These are phyloP conservation scores for Erodium maritimum DNA, from an alignment of 345 rosid genomes.

Conservation along the genomic window DNA sequence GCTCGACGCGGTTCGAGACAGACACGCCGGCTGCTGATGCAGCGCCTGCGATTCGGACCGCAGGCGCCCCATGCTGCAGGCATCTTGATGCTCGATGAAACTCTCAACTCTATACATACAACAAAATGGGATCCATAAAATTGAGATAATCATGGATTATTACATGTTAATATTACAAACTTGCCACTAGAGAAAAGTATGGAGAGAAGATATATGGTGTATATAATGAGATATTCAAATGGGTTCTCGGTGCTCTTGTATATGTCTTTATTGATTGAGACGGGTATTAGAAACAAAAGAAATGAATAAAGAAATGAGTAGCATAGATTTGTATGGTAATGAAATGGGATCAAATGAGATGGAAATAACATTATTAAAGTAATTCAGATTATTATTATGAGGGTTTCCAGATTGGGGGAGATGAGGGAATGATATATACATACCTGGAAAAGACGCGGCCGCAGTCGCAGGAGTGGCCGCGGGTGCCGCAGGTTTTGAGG, in stretches of 20 bases:
- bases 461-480: conserved; percentile 97
- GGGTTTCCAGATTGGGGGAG: conserved; percentile 3
- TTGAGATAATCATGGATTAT: too few relatives aligned
- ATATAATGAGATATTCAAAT: background rate
- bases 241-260: background rate
- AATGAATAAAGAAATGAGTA: background rate
- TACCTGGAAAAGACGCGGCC: conserved; percentile 98
- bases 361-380: too few relatives aligned
- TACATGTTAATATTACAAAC: too few relatives aligned
- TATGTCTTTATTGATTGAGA: conserved; percentile 14
- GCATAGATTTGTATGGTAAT: background rate
- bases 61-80: conserved; percentile 53
- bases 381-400: too few relatives aligned
- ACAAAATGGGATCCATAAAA: background rate
- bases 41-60: conserved; percentile 26
- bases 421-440: too few relatives aligned
- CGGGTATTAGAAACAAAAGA: conserved; percentile 5
- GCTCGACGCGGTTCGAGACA: conserved; percentile 55
- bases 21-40: conserved; percentile 31
- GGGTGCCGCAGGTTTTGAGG: conserved; percentile 90
- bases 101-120: conserved; percentile 62
- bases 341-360: conserved; percentile 1
- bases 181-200: too few relatives aligned
- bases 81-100: conserved; percentile 94
- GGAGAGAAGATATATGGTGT: too few relatives aligned